Base-by-base conservation (phyloP, 2,329 filamentous ascomycete species). In the Penicillium capsulatum region DNA sequence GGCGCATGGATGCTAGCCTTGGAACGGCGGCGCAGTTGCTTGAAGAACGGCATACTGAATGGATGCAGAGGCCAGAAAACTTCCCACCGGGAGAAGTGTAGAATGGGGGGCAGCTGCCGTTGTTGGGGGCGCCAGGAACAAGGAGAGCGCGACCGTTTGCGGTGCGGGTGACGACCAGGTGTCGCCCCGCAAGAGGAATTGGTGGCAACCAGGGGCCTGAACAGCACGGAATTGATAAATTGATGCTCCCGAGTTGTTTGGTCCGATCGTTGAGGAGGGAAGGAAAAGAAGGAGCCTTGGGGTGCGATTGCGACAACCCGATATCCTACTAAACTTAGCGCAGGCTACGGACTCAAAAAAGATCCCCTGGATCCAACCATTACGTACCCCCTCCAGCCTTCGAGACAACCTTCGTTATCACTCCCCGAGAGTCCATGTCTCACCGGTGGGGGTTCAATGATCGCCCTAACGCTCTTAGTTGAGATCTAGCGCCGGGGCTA, bases 21-120 rank as follows among this genome's bases (percentile, higher is more conserved):
- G 40, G 86, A 92, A 54, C 83, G 82, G 54, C 86, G 80, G 54
- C 86, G 84, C 40, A 94, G 68, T 59, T 84, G 81, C 65, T 80
- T 86, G 56, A 92, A 74, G 59, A 94, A 86, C 30, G 82, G 63
- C 71, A 73, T 73, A 37, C 30, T 41, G 43, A 40, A 10, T n/a
- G n/a, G 10, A n/a, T 15, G 19, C 20, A 30, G 34, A 41, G 31
- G 29, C 20, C 34, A 40, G 34, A 28, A 38, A 33, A 29, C 16
- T 37, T 42, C 43, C 44, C 36, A 13, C 41, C 47, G 33, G 31
- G 35, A 44, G 45, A 47, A 45, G 39, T 38, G 34, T 17, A 33
- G 39, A 37, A 34, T 39, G 17, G 32, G 28, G 17, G 38, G 47
- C 26, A 52, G 42, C 42, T 44, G 41, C 43, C 37, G 40, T 36